Conservation (phyloP, 2,329 filamentous ascomycete species). For the Knufia fluminis region DNA sequence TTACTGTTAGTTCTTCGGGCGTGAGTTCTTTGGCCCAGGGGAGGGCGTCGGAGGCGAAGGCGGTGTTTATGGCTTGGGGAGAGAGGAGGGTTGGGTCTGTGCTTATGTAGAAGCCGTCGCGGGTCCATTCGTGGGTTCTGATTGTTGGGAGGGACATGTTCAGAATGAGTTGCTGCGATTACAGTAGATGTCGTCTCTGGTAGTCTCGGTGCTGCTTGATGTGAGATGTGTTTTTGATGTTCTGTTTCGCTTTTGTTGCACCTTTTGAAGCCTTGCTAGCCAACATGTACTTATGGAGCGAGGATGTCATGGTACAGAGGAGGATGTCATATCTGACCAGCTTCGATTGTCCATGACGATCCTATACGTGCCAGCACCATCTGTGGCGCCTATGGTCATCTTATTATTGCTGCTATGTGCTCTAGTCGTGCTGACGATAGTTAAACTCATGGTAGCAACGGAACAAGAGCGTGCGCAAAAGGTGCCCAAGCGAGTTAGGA, state of each 20-base stretch:
- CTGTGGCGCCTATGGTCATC: too few relatives aligned
- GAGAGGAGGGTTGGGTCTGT: slow-evolving; percentile 51
- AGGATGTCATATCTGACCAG: too few relatives aligned
- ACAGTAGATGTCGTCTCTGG: background rate
- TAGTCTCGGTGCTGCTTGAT: too few relatives aligned
- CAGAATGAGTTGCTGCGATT: background rate
- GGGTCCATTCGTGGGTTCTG: slow-evolving; percentile 12
- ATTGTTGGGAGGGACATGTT: slow-evolving; percentile 4
- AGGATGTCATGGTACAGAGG: background rate
- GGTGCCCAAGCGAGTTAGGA: too few relatives aligned
- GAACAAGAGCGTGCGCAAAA: too few relatives aligned
- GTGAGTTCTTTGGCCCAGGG: slow-evolving; percentile 53
- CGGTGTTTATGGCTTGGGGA: slow-evolving; percentile 45
- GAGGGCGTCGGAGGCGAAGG: slow-evolving; percentile 48
- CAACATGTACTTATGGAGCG: background rate
- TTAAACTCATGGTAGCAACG: too few relatives aligned
- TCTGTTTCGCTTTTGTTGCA: background rate
- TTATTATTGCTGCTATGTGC: too few relatives aligned
- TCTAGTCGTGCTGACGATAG: too few relatives aligned
- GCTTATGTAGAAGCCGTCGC: slow-evolving; percentile 50
- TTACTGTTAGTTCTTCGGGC: slow-evolving; percentile 39
- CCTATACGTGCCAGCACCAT: too few relatives aligned
- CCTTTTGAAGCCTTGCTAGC: background rate
- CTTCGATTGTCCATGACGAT: too few relatives aligned
- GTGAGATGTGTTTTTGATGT: background rate